These are phyloP conservation scores for Clathrus columnatus DNA, from an alignment of 768 basidiomycete genomes.

Conservation along the genomic window DNA sequence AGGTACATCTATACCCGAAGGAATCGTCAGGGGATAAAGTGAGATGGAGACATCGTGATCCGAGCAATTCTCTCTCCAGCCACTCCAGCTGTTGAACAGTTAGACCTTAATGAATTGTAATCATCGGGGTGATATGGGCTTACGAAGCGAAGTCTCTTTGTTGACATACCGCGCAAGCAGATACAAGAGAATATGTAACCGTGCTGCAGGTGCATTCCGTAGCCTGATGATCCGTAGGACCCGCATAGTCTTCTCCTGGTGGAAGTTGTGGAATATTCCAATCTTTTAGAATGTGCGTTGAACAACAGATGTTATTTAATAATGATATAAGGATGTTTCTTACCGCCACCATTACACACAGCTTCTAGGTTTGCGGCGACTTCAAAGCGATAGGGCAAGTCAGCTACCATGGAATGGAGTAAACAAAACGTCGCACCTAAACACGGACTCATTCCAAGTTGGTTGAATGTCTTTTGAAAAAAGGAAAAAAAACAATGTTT, in stretches of 20 bases:
- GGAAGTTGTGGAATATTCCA: not conserved
- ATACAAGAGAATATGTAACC: not conserved
- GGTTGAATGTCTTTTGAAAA: not conserved
- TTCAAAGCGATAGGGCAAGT: not conserved
- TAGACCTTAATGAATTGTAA: not conserved
- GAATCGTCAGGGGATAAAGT: not conserved
- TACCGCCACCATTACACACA: not conserved
- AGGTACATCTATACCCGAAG: not conserved
- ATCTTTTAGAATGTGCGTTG: not conserved
- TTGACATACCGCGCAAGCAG: not conserved
- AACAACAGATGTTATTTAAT: too few relatives aligned
- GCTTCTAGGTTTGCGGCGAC: not conserved
- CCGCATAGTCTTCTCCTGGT: not conserved
- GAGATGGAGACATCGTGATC: not conserved
- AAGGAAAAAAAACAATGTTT: not conserved
- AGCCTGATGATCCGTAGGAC: not conserved
- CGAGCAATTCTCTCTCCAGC: not conserved
- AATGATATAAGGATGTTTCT: not conserved
- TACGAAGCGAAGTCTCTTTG: not conserved
- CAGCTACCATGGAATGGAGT: not conserved
- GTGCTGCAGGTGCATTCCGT: not conserved
- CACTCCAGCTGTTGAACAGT: not conserved
- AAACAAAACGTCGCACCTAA: not conserved
- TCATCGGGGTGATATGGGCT: too few relatives aligned
- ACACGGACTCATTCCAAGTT: not conserved